phyloP scores from a whole-genome alignment of 495 filamentous ascomycete genomes.

The Copromyces sp. region DNA sequence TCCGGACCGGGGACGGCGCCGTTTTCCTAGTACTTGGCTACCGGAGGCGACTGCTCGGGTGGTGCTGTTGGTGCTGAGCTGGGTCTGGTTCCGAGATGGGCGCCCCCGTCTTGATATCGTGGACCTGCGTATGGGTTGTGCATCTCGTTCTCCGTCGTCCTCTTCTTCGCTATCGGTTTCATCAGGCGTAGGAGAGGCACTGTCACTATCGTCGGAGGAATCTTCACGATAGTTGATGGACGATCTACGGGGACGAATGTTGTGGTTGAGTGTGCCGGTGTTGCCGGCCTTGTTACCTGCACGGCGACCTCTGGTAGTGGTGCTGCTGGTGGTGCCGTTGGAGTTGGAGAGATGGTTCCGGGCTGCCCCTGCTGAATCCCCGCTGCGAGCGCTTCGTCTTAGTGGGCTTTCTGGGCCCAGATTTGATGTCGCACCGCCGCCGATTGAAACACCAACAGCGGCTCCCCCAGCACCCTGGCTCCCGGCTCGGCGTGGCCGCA shows the following conservation, averaged over 20 bases:
- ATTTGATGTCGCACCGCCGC: neutral
- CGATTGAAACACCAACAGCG: neutral
- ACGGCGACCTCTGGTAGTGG: neutral
- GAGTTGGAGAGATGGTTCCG: neutral
- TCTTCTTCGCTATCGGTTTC: neutral
- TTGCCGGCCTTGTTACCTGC: neutral
- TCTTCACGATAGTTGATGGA: neutral
- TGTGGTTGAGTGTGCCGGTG: neutral
- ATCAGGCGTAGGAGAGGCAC: neutral
- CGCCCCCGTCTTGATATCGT: neutral
- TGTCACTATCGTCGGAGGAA: neutral
- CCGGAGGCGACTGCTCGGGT: neutral
- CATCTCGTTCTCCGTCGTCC: neutral
- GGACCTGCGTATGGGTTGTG: neutral
- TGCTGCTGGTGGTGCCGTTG: neutral
- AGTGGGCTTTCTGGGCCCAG: neutral
- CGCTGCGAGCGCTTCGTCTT: neutral
- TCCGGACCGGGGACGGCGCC: constrained; percentile 12
- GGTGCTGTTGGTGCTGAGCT: neutral
- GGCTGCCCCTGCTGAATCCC: neutral
- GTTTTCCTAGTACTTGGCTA: constrained; percentile 6
- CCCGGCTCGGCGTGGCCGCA: neutral
- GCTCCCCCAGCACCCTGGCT: neutral
- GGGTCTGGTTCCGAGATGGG: neutral
- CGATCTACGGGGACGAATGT: neutral